Evolutionary conservation across 23 red algal species (phyloP), one percentile per base, ranked within the genome.

Genomic region (Cyanidioschyzon merolae): DNA sequence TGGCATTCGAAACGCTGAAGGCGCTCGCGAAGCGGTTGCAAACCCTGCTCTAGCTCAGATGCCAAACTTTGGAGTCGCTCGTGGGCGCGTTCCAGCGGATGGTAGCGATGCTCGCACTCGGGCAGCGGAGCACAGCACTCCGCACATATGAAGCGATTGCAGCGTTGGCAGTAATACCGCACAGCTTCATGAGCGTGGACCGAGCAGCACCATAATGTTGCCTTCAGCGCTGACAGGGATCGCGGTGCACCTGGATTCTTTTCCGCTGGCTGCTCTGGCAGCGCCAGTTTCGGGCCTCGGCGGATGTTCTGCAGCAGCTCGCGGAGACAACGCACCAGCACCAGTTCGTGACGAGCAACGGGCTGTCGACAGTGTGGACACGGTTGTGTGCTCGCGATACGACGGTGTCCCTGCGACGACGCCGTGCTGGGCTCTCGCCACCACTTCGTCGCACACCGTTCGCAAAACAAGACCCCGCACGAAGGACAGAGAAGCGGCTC

Each of bases 51-150:
- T 3, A 71, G 63, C 29, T 25, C 21, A 12, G 29, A 12, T 25
- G n/a, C n/a, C 2, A 71, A 7, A 27, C 3, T 27, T 7, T 32
- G n/a, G 63, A 71, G 12, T 7, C 63, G 63, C 32, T 71, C 63
- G 63, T 27, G 12, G 3, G 63, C 63, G 12, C 63, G 12, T 27
- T 35, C 12, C 29, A 71, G 7, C 7, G 21, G n/a, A 35, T 71
- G 63, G 21, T 71, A 27, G 3, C 63, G 63, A 32, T 71, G 63
- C 32, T 71, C n/a, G n/a, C n/a, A 7, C 7, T 71, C 63, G 12
- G 63, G 63, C 16, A 71, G 63, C 29, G 63, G 63, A 25, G 63
- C 12, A 71, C 63, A 71, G 63, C 63, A 71, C 29, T 71, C 63
- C 7, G 63, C 63, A 71, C 63, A 71, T 3, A 71, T 32, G 29